Evolutionary conservation across 2,329 filamentous ascomycete genomes (phyloP), one percentile per base, ranked within the genome.

Genomic region (Fusarium sp.): DNA sequence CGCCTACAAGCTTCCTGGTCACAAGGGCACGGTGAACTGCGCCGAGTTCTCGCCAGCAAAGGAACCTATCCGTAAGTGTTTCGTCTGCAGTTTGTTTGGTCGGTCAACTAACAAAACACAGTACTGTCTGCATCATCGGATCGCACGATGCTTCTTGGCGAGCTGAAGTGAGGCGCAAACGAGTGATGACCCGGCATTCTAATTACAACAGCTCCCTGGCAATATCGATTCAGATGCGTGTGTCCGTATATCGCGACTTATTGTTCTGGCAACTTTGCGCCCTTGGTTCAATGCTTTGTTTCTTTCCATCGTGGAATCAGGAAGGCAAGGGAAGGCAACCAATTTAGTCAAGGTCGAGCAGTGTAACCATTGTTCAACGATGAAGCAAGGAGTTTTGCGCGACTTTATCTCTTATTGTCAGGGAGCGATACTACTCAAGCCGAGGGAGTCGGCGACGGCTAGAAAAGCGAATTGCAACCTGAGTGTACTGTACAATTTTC

Each of bases 1-100:
- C 73, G 80, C 97, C 68, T 97, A 98, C 81, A 98, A 98, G 81
- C 85, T 99, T 53, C 96, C 96, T 1, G 96, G 96, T 1, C 96
- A 99, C 79, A 96, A 94, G 81, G 96, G 95, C 34, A 93, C 93
- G 0, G 96, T 98, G 52, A 99, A 98, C 78, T 94, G 95, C 78
- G 95, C 95, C 56, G 92, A 97, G 72, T 97, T 99, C 77, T 91
- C 93, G 49, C 94, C 95, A 6, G 88, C 88, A 39, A 89, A 91
- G 64, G 94, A 98, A 73, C 94, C 94, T 21, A 92, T 98, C 65
- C 87, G 94, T 97, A 87, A 90, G 93, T 49, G 34, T 40, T 31
- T 10, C 26, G n/a, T 4, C 34, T 13, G 14, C 21, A 19, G 14
- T 28, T 11, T 19, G 26, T 17, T 19, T 44, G 22, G 11, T 21